A percentile compares a stretch with the other conserved stretches of the same genome.
Evolutionary conservation across 306 rosid genomes (phyloP).

Genomic region (Castanospermum australe): DNA sequence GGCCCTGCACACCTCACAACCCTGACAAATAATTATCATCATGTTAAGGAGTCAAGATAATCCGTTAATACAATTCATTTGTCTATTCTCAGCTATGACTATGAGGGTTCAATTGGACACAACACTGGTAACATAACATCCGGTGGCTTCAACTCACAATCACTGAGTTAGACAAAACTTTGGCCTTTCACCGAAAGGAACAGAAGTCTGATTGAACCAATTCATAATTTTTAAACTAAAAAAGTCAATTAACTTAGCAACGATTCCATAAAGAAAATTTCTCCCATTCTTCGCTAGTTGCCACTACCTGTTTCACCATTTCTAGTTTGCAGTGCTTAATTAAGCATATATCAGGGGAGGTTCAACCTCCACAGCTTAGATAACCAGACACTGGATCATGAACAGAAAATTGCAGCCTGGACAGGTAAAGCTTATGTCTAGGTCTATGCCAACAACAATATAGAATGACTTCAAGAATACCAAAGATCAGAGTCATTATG

Average conservation of each 20-base stretch:
- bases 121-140: neutral
- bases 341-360: neutral
- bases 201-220: neutral
- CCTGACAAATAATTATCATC: slow-evolving; percentile 49
- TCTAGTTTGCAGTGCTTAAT: neutral
- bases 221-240: slow-evolving; percentile 2
- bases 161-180: neutral
- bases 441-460: neutral
- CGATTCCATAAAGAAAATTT: neutral
- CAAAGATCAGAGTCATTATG: neutral
- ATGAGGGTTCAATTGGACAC: slow-evolving; percentile 5
- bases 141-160: neutral
- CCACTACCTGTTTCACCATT: neutral
- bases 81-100: neutral
- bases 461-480: slow-evolving; percentile 11
- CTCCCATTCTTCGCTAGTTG: neutral
- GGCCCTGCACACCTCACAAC: slow-evolving; percentile 93
- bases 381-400: neutral
- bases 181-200: neutral
- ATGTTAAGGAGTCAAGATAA: neutral
- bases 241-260: neutral
- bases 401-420: neutral
- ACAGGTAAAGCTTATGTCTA: neutral
- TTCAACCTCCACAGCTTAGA: slow-evolving; percentile 1
- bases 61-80: neutral